Base-by-base conservation (phyloP, 768 basidiomycete species). In the Clitopilus passeckerianus region DNA sequence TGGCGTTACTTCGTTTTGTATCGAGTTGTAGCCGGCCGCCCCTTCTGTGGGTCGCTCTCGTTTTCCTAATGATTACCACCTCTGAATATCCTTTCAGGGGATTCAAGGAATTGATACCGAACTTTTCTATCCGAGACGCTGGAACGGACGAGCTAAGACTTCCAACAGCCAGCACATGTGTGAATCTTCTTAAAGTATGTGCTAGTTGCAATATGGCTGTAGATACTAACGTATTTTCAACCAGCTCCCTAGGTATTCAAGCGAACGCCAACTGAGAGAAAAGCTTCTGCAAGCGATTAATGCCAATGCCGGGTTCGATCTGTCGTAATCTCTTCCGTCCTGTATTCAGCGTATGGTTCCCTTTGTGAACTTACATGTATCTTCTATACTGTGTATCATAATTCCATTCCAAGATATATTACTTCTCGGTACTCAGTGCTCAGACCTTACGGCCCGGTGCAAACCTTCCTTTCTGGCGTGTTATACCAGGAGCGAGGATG, bases 11-110 rank as follows among this genome's bases (percentile, higher is more conserved):
- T 59, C 82, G 92, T 14, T 99, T 98, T 65, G 96, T 94, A 18
- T 98, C 97, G 16, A 93, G 91, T 63, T 95, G 93, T 65, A 89
- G 91, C 65, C 81, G 93, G 15, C 93, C 95, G 0, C 95, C 94
- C 0, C 74, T 98, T 24, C 77, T 95, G 87, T 92, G 64, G 64
- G 89, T 76, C 2, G 15, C 1, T 24, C 34, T 37, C 34, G 46
- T 41, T 15, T 18, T 30, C 6, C 24, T 35, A 9, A 15, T 33
- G 4, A 7, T 6, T 10, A 15, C 16, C 27, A 18, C 20, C 1
- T 30, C 27, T 35, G 6, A 16, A 3, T 54, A 20, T 30, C 7
- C 60, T 59, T 34, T 62, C 53, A 90, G 89, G 2, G 92, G 92
- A 2, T 95, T 94, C 79, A 86, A 87, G 64, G 91, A 94, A 68